Evolutionary conservation across 2,329 filamentous ascomycete genomes (phyloP).

Genomic region (Ophiostoma quercus): DNA sequence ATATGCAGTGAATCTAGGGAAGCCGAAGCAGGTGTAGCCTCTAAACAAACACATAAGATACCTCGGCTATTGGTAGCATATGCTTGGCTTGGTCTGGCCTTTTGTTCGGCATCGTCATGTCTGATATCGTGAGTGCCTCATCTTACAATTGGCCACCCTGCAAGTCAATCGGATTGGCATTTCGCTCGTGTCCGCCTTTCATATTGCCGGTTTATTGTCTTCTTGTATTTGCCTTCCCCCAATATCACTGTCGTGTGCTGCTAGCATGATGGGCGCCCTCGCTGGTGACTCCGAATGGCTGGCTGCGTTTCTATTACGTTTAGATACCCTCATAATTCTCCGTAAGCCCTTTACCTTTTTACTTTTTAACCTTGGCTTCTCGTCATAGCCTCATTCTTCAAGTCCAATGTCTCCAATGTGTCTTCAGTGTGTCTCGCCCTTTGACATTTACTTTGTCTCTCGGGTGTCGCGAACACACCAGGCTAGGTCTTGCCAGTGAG

Average conservation of each 20-base stretch:
- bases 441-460: not conserved
- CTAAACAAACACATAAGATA: not conserved
- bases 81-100: not conserved
- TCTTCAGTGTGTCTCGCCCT: not conserved
- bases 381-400: not conserved
- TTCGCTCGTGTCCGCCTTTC: not conserved
- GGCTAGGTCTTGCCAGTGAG: not conserved
- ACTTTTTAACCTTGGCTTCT: not conserved
- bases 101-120: not conserved
- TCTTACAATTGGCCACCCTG: not conserved
- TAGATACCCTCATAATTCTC: not conserved
- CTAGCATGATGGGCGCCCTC: not conserved
- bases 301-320: slow-evolving; percentile 8
- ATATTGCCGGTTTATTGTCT: not conserved
- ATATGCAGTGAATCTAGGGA: not conserved
- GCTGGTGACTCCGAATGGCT: slow-evolving; percentile 5
- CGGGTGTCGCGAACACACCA: not conserved
- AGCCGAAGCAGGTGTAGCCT: not conserved
- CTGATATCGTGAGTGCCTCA: not conserved
- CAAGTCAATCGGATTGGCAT: not conserved
- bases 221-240: not conserved
- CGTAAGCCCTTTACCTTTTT: not conserved
- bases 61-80: not conserved
- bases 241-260: not conserved
- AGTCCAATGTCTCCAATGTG: too few species aligned